A percentile compares a stretch with the other conserved stretches of the same genome.
Conservation (phyloP, 192 early-diverging fungal genomes). For the Coemansia sp. region DNA sequence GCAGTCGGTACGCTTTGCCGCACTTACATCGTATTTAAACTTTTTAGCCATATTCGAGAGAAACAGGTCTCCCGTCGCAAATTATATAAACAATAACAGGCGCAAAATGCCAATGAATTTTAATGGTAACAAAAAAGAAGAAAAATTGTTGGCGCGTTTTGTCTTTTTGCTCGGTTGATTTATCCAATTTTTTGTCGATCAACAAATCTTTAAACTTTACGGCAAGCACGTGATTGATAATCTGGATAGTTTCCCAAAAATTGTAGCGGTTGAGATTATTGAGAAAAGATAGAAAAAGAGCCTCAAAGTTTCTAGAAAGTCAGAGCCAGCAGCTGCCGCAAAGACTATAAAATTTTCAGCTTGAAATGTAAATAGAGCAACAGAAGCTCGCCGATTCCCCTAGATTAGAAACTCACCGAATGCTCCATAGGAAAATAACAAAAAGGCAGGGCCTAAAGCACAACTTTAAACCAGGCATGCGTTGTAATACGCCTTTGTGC, state of each 20-base stretch:
- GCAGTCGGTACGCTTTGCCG: neutral
- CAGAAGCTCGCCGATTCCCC: neutral
- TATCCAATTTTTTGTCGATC: neutral
- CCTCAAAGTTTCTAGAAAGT: neutral
- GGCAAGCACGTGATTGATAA: neutral
- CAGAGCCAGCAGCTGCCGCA: neutral
- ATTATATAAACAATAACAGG: neutral
- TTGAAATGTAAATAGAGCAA: neutral
- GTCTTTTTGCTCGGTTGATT: neutral
- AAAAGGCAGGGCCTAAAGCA: neutral
- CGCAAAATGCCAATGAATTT: neutral
- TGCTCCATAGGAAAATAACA: neutral
- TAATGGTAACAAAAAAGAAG: neutral
- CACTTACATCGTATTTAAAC: slow-evolving; percentile 51
- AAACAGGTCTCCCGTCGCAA: too few relatives aligned
- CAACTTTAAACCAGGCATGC: slow-evolving; percentile 35
- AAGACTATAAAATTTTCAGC: neutral
- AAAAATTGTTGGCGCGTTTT: neutral
- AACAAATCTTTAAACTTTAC: neutral
- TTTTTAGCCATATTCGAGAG: slow-evolving; percentile 28
- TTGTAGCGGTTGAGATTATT: neutral
- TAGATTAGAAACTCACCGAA: neutral
- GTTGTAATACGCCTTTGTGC: slow-evolving; percentile 50
- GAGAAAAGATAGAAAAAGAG: too few relatives aligned
- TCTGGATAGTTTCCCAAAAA: neutral